Percentiles rank a stretch among this genome's conserved stretches.
Evolutionary conservation across 2,329 filamentous ascomycete species (phyloP).

Genomic region (Stachybotrys chartarum): DNA sequence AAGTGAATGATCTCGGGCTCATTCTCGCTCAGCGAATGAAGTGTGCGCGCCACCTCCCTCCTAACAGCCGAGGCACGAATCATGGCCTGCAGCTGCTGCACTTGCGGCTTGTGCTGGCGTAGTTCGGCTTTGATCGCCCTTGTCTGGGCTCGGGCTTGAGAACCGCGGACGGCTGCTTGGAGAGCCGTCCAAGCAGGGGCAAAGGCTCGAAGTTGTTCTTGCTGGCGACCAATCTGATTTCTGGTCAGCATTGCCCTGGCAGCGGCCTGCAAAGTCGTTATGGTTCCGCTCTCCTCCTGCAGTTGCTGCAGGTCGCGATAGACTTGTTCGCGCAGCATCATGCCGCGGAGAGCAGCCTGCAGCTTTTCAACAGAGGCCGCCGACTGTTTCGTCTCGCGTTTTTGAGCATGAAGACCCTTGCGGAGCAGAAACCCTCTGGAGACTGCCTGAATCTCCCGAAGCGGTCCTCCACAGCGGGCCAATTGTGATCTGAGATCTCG

Average conservation of each 20-base stretch:
- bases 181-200: slow-evolving; percentile 40
- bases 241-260: slow-evolving; percentile 56
- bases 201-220: slow-evolving; percentile 43
- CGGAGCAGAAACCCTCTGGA: slow-evolving; percentile 62
- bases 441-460: slow-evolving; percentile 58
- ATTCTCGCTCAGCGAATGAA: slow-evolving; percentile 39
- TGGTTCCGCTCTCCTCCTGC: slow-evolving; percentile 39
- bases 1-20: slow-evolving; percentile 41
- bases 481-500: slow-evolving; percentile 51
- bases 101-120: slow-evolving; percentile 30
- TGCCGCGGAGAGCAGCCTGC: slow-evolving; percentile 62
- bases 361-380: slow-evolving; percentile 48
- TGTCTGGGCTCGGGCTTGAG: slow-evolving; percentile 37
- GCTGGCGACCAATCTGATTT: slow-evolving; percentile 42
- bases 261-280: slow-evolving; percentile 57
- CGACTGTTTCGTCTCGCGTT: slow-evolving; percentile 45
- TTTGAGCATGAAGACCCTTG: slow-evolving; percentile 47
- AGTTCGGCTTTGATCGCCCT: slow-evolving; percentile 41
- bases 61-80: slow-evolving; percentile 49
- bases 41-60: slow-evolving; percentile 37
- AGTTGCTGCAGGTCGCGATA: slow-evolving; percentile 46
- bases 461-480: slow-evolving; percentile 52
- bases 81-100: slow-evolving; percentile 43
- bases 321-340: slow-evolving; percentile 52
- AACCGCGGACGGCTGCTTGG: slow-evolving; percentile 37